These are phyloP conservation scores for Brettanomyces bruxellensis DNA, from an alignment of 805 yeast species.

Conservation along the genomic window DNA sequence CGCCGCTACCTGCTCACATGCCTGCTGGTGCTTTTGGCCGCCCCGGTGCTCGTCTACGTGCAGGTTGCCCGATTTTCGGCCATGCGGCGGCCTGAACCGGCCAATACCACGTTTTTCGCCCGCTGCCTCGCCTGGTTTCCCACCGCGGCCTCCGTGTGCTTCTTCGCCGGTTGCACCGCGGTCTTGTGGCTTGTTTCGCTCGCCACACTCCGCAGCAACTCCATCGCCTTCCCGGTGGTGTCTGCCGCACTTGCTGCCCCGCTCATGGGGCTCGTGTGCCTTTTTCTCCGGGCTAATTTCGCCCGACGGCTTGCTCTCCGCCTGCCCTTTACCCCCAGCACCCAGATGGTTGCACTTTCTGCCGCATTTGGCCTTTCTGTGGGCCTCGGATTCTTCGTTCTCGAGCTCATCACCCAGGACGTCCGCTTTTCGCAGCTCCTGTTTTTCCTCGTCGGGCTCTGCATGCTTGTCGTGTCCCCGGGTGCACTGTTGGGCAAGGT, in stretches of 20 bases:
- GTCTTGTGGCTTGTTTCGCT: not conserved
- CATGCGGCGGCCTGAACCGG: not conserved
- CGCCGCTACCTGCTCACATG: not conserved
- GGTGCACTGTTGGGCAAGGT: not conserved
- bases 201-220: not conserved
- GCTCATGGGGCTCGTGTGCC: slow-evolving; percentile 1
- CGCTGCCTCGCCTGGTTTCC: not conserved
- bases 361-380: not conserved
- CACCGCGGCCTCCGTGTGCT: not conserved
- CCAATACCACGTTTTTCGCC: not conserved
- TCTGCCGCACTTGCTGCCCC: not conserved
- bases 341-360: not conserved
- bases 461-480: not conserved
- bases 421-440: not conserved
- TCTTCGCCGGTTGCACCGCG: not conserved
- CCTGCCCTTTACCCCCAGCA: not conserved
- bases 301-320: not conserved
- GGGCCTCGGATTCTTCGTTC: not conserved
- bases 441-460: not conserved
- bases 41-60: not conserved
- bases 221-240: not conserved
- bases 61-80: not conserved
- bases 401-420: not conserved
- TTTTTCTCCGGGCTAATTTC: not conserved
- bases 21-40: not conserved